Evolutionary conservation across 192 early-diverging fungal species (phyloP), one percentile per base, ranked within the genome.

Genomic region (Powellomyces hirtus): DNA sequence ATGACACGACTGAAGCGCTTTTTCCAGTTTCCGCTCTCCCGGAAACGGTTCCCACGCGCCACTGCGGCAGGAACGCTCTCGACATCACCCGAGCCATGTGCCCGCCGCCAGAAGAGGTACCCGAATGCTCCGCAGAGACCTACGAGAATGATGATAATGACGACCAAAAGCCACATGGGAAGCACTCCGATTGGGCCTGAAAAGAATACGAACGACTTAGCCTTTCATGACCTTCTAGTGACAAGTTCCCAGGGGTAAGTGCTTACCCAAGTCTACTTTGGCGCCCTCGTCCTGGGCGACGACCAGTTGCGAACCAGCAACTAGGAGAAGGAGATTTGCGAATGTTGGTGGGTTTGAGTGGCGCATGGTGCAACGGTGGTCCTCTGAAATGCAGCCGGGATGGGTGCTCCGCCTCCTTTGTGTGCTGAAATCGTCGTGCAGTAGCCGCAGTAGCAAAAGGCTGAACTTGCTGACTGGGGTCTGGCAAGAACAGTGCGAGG

Each of bases 1-100:
- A 60, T 38, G n/a, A 69, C 67, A 7, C 29, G 56, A 37, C 67
- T 69, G 37, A 66, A 66, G n/a, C 67, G 55, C 10, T 59, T 69
- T 50, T 69, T 69, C 67, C 67, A 69, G 42, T 69, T 69, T n/a
- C 58, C 67, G 30, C 38, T 60, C 31, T 69, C 67, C 16, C 58
- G 67, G 26, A 69, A 60, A 11, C 67, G 56, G n/a, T 26, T 57
- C 27, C 18, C 52, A 6, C 56, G 56, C 0, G 38, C 52, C 3
- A 3, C 31, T 22, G 22, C 14, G 3, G 50, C 24, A 24, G 7
- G 7, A 10, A 24, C 18, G 18, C 40, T 58, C 22, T 55, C 52
- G 10, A 27, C 57, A 1, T 57, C 55, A 18, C 67, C 24, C 26
- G 38, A 24, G 58, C 67, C 67, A n/a, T 56, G 56, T 27, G 26